phyloP scores from a whole-genome alignment of 2,329 filamentous ascomycete species.

The Thelonectria rubi region DNA sequence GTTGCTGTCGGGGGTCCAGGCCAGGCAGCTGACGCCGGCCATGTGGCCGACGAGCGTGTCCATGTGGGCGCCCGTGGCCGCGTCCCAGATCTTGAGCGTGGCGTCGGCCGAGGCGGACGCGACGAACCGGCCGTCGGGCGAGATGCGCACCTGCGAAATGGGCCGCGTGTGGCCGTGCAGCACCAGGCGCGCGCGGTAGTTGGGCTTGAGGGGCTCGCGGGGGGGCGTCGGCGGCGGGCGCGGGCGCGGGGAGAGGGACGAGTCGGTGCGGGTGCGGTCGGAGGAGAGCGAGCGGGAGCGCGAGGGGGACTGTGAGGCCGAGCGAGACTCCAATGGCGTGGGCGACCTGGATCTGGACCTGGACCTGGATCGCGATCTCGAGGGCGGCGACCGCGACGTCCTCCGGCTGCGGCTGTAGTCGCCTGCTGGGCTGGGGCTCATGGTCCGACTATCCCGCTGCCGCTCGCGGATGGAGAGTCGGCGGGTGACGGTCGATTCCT shows the following conservation, averaged over 20 bases:
- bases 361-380: conserved; percentile 48
- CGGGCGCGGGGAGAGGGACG: conserved; percentile 40
- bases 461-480: conserved; percentile 34
- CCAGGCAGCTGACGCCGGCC: conserved; percentile 88
- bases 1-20: conserved; percentile 92
- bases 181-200: conserved; percentile 75
- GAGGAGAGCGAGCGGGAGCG: conserved; percentile 45
- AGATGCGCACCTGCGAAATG: conserved; percentile 88
- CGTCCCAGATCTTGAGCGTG: conserved; percentile 91
- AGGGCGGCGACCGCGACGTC: conserved; percentile 46
- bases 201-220: conserved; percentile 64
- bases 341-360: conserved; percentile 49
- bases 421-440: conserved; percentile 39
- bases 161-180: conserved; percentile 81
- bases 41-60: conserved; percentile 94
- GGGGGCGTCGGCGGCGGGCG: conserved; percentile 48
- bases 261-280: conserved; percentile 44
- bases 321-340: conserved; percentile 51
- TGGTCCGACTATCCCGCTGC: conserved; percentile 33
- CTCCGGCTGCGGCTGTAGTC: conserved; percentile 43
- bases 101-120: conserved; percentile 90
- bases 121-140: conserved; percentile 88
- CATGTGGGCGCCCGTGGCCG: conserved; percentile 77
- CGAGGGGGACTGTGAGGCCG: conserved; percentile 45
- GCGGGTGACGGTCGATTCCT: conserved; percentile 20